Evolutionary conservation across 768 basidiomycete species (phyloP).

Genomic region (Lactarius indigo): DNA sequence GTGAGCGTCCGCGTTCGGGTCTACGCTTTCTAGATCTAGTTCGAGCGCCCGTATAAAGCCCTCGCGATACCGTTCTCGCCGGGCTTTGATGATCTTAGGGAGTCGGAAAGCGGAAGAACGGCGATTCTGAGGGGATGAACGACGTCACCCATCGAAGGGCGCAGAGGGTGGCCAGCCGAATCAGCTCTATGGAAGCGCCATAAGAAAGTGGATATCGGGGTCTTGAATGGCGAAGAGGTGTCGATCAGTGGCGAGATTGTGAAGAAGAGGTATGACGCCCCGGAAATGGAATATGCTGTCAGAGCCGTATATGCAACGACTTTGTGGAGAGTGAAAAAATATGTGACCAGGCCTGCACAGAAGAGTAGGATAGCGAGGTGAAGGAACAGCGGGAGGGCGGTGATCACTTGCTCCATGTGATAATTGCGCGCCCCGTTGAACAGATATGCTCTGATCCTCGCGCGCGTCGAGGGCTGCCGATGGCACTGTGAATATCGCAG

Average conservation of each 20-base stretch:
- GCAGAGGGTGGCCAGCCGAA: background rate
- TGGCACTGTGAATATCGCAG: constrained; percentile 7
- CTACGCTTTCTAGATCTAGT: background rate
- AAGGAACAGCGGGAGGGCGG: constrained; percentile 15
- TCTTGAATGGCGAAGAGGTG: constrained; percentile 22
- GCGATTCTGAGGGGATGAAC: background rate
- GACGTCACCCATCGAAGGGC: background rate
- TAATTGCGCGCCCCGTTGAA: constrained; percentile 10
- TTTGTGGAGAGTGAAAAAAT: constrained; percentile 16
- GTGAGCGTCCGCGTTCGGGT: constrained; percentile 7
- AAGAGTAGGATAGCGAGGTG: constrained; percentile 23
- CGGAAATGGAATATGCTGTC: background rate
- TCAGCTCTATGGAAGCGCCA: constrained; percentile 6
- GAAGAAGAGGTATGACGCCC: constrained; percentile 7
- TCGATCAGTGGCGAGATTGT: constrained; percentile 17
- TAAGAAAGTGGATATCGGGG: constrained; percentile 15
- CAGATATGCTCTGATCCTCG: constrained; percentile 20
- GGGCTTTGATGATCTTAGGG: constrained; percentile 3
- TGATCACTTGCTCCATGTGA: constrained; percentile 9
- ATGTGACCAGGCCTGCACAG: constrained; percentile 16
- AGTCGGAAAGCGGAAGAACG: constrained; percentile 9
- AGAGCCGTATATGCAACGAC: constrained; percentile 14
- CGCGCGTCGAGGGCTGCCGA: constrained; percentile 15
- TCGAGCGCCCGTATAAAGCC: constrained; percentile 14
- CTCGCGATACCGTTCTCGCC: constrained; percentile 14